phyloP scores from a whole-genome alignment of 148 eudicot species.

The Vaccinium corymbosum region DNA sequence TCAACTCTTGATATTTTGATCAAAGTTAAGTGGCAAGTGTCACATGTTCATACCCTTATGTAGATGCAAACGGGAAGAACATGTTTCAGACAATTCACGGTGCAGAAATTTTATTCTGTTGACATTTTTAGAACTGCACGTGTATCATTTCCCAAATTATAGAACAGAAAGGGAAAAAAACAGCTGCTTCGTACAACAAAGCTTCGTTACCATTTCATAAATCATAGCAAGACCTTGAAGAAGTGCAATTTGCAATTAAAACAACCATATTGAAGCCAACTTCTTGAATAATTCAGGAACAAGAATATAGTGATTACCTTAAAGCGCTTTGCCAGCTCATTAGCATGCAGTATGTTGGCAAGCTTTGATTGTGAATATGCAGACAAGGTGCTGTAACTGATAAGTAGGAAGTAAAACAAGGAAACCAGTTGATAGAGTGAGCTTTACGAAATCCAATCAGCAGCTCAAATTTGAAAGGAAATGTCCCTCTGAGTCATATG shows the following conservation, averaged over 20 bases:
- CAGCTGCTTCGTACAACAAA: neutral
- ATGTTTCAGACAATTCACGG: neutral
- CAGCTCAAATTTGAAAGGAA: neutral
- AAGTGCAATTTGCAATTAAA: neutral
- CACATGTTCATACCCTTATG: neutral
- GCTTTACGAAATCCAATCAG: neutral
- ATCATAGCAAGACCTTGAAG: neutral
- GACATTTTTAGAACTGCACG: neutral
- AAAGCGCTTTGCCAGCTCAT: constrained; percentile 66
- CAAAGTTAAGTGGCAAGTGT: neutral
- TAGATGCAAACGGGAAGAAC: neutral
- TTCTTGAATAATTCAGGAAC: neutral
- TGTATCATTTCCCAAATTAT: neutral
- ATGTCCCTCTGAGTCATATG: no score
- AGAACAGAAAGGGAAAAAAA: neutral
- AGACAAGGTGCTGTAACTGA: constrained; percentile 49
- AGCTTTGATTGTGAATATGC: constrained; percentile 95
- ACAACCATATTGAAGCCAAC: neutral
- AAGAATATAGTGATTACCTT: constrained; percentile 42
- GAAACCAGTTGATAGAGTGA: neutral
- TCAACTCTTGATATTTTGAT: neutral
- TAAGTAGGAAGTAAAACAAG: constrained; percentile 15
- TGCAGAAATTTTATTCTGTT: neutral
- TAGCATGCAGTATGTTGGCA: constrained; percentile 74
- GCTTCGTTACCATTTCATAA: neutral